phyloP scores from a whole-genome alignment of 129 eudicot species.

The Sambucus nigra region DNA sequence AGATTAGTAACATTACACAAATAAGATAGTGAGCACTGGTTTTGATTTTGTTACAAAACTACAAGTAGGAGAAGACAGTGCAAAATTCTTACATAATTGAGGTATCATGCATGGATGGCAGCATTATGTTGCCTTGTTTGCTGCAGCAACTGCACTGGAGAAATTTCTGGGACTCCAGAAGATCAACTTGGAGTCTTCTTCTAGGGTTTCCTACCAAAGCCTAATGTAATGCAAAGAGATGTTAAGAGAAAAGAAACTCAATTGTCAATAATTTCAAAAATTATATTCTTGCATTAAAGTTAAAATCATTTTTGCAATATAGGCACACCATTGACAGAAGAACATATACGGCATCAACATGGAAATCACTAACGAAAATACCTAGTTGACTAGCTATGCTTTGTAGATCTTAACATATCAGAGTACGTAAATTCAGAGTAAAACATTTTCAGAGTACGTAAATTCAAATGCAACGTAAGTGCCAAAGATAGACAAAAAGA shows the following conservation, averaged over 20 bases:
- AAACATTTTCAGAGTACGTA: too few species aligned
- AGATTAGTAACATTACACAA: too few species aligned
- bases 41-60: too few species aligned
- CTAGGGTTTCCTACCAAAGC: conserved; percentile 80
- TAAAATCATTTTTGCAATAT: neutral
- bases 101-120: conserved; percentile 80
- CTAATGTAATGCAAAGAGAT: conserved; percentile 24
- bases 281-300: neutral
- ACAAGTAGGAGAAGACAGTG: neutral
- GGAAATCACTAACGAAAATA: neutral
- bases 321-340: neutral
- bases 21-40: neutral
- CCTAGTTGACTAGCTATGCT: too few species aligned
- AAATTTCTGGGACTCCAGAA: conserved; percentile 53
- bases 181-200: conserved; percentile 81
- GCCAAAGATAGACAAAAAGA: too few species aligned
- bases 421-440: too few species aligned
- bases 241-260: conserved; percentile 3
- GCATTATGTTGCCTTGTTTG: conserved; percentile 35
- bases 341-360: neutral
- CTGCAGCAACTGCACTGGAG: conserved; percentile 79
- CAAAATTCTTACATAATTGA: conserved; percentile 55
- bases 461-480: too few species aligned
- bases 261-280: neutral
- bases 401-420: too few species aligned